A percentile compares a stretch with the other conserved stretches of the same genome.
Conservation (phyloP, 495 filamentous ascomycete genomes). For the Aspergillus sclerotioniger region DNA sequence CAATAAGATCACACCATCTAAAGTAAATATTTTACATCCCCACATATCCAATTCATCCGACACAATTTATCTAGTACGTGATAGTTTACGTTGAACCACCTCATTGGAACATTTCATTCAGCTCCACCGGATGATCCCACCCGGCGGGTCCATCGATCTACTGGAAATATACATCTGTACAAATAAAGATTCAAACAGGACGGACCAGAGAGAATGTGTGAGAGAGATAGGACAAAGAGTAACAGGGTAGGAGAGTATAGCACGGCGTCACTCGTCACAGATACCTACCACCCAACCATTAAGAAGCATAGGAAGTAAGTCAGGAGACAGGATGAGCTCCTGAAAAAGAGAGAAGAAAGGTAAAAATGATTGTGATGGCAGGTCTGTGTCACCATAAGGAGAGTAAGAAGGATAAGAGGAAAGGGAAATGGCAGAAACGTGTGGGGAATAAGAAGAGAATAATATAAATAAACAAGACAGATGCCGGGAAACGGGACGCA, state of each 20-base stretch:
- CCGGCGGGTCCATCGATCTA: neutral
- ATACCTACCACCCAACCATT: slow-evolving; percentile 37
- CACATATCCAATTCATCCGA: too few species aligned
- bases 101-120: neutral
- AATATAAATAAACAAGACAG: slow-evolving; percentile 15
- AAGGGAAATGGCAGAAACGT: slow-evolving; percentile 23
- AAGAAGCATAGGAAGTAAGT: slow-evolving; percentile 22
- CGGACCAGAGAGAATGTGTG: slow-evolving; percentile 16
- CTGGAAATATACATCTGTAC: slow-evolving; percentile 40
- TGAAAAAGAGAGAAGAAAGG: slow-evolving; percentile 16
- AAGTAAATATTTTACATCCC: too few species aligned
- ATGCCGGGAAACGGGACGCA: slow-evolving; percentile 8
- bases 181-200: slow-evolving; percentile 20
- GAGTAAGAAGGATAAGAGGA: slow-evolving; percentile 19
- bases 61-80: too few species aligned
- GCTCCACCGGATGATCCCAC: neutral
- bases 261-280: slow-evolving; percentile 29
- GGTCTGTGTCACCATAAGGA: slow-evolving; percentile 32
- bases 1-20: too few species aligned
- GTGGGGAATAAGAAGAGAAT: slow-evolving; percentile 28
- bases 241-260: slow-evolving; percentile 20
- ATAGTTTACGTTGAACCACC: too few species aligned
- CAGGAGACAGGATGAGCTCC: slow-evolving; percentile 12
- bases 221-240: slow-evolving; percentile 16
- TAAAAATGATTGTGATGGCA: slow-evolving; percentile 21